Percentiles rank a stretch among this genome's conserved stretches.
Conservation (phyloP, 2,329 filamentous ascomycete genomes). For the Trichoderma afroharzianum region DNA sequence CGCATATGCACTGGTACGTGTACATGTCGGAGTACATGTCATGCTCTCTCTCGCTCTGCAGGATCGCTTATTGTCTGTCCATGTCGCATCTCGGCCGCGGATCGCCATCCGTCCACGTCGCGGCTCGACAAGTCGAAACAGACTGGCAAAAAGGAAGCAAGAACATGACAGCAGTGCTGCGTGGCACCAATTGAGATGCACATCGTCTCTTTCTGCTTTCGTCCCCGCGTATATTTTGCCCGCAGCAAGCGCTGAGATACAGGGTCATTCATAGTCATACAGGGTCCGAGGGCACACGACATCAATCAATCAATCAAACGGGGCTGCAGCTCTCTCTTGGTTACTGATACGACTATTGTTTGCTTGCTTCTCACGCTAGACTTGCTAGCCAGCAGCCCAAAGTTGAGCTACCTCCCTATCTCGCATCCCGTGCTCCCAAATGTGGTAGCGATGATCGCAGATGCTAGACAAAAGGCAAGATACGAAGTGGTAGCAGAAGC, state of each 20-base stretch:
- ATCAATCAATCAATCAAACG: not conserved
- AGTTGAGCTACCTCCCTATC: not conserved
- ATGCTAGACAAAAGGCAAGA: not conserved
- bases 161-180: constrained; percentile 12
- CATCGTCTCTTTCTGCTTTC: not conserved
- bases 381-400: not conserved
- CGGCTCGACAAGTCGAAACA: not conserved
- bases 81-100: constrained; percentile 10
- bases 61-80: not conserved
- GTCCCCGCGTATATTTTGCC: not conserved
- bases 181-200: constrained; percentile 18
- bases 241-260: not conserved
- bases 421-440: not conserved
- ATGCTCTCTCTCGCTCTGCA: not conserved
- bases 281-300: not conserved
- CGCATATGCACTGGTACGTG: not conserved
- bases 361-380: not conserved
- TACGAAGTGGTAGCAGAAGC: not conserved
- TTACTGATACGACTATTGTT: not conserved
- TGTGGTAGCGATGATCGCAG: not conserved
- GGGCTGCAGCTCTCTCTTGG: not conserved
- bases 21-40: not conserved
- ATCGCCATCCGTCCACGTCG: constrained; percentile 17
- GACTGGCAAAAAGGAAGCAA: not conserved
- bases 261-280: not conserved